A percentile compares a stretch with the other conserved stretches of the same genome.
phyloP scores from a whole-genome alignment of 495 filamentous ascomycete species.

The Margaritispora aquatica region DNA sequence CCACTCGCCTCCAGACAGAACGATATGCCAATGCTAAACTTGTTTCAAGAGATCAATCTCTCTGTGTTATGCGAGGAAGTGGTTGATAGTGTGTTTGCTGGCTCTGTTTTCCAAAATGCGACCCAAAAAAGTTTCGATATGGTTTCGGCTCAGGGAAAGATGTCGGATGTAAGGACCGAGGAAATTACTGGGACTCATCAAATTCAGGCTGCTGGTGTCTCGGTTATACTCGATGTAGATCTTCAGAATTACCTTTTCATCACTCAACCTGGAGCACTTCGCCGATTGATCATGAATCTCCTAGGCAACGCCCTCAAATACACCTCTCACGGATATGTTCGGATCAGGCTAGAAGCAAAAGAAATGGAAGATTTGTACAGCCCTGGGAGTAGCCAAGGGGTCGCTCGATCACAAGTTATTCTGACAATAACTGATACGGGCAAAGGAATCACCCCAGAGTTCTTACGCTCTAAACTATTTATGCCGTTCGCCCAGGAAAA shows the following conservation, averaged over 20 bases:
- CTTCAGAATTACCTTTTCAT: constrained; percentile 53
- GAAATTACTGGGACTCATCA: constrained; percentile 10
- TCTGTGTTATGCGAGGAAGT: constrained; percentile 47
- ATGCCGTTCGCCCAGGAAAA: constrained; percentile 71
- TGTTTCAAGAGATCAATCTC: constrained; percentile 37
- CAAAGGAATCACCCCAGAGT: constrained; percentile 60
- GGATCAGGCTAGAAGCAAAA: constrained; percentile 32
- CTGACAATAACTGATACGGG: constrained; percentile 21
- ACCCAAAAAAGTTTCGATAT: constrained; percentile 22
- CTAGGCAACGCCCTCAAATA: constrained; percentile 83
- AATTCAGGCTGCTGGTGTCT: constrained; percentile 30
- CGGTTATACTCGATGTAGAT: constrained; percentile 60
- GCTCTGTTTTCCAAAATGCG: constrained; percentile 31
- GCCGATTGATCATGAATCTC: constrained; percentile 74
- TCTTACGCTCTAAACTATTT: constrained; percentile 59
- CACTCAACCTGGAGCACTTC: constrained; percentile 65
- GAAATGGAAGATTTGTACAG: constrained; percentile 16
- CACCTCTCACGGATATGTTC: constrained; percentile 59
- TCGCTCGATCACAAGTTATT: constrained; percentile 10
- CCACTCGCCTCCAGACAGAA: constrained; percentile 12
- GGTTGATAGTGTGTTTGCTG: constrained; percentile 48
- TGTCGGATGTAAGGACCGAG: constrained; percentile 14
- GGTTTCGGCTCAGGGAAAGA: constrained; percentile 22
- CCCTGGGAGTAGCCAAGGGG: constrained; percentile 2
- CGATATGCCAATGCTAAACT: constrained; percentile 18